Percentiles rank a stretch among this genome's conserved stretches.
Evolutionary conservation across 2,329 filamentous ascomycete species (phyloP).

Genomic region (Aspergillus thermomutatus): DNA sequence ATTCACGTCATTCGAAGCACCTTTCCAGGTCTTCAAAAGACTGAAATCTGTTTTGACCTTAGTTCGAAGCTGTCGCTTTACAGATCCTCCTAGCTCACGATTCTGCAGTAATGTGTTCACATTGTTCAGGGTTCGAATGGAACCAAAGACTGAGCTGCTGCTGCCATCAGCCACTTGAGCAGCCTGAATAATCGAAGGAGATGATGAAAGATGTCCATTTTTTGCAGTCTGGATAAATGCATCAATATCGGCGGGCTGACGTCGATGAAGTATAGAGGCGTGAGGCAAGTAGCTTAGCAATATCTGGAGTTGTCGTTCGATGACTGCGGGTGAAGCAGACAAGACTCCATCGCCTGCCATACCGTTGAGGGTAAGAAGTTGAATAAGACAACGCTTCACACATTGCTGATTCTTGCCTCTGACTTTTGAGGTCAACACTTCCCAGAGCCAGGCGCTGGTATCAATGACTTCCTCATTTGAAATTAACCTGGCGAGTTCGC

Average conservation of each 20-base stretch:
- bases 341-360: not conserved
- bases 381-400: not conserved
- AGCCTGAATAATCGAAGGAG: constrained; percentile 12
- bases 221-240: constrained; percentile 21
- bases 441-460: constrained; percentile 7
- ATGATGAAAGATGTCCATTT: constrained; percentile 15
- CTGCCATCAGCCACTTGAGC: not conserved
- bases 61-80: constrained; percentile 12
- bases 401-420: not conserved
- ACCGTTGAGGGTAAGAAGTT: not conserved
- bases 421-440: not conserved
- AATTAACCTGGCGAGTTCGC: constrained; percentile 8
- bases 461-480: constrained; percentile 4
- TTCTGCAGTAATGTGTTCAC: constrained; percentile 21
- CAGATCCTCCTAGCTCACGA: constrained; percentile 28
- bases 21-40: constrained; percentile 49
- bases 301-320: constrained; percentile 1
- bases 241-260: constrained; percentile 15
- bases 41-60: constrained; percentile 40
- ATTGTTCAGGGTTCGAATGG: not conserved
- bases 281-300: constrained; percentile 7
- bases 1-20: constrained; percentile 58
- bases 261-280: constrained; percentile 14
- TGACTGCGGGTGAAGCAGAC: not conserved
- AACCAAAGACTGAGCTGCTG: not conserved